Conservation (phyloP, 163 green algal genomes). For the Chloroidium sp. region DNA sequence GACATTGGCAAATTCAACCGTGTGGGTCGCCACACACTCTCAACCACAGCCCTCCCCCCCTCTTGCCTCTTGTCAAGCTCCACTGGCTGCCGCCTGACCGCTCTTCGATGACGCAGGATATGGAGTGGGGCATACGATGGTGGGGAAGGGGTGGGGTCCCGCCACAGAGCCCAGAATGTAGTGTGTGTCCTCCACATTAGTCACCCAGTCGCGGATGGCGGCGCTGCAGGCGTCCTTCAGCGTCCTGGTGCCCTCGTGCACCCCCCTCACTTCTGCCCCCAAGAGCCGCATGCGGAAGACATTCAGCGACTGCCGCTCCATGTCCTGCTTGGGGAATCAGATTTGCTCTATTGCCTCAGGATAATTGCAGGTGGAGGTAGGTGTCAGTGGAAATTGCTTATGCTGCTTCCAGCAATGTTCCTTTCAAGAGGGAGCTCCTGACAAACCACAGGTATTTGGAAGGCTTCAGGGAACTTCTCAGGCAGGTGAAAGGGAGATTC, state of each 20-base stretch:
- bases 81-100: slow-evolving; percentile 28
- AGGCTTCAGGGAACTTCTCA: too few species aligned
- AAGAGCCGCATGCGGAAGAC: slow-evolving; percentile 98
- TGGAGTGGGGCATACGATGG: slow-evolving; percentile 51
- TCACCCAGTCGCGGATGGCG: slow-evolving; percentile 99
- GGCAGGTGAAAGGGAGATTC: slow-evolving; percentile 1
- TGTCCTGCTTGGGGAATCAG: slow-evolving; percentile 26
- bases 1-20: too few species aligned
- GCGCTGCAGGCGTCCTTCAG: slow-evolving; percentile 98
- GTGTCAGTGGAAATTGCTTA: too few species aligned
- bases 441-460: slow-evolving; percentile 14
- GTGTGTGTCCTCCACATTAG: slow-evolving; percentile 98
- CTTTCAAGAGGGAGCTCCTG: too few species aligned
- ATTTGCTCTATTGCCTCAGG: too few species aligned
- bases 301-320: slow-evolving; percentile 84
- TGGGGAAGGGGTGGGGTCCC: slow-evolving; percentile 96
- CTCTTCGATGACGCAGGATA: too few species aligned
- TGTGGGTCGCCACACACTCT: too few species aligned
- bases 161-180: slow-evolving; percentile 97
- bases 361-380: too few species aligned
- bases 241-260: slow-evolving; percentile 85
- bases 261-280: slow-evolving; percentile 85
- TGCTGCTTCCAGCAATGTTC: too few species aligned
- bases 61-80: not conserved
- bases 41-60: not conserved